A percentile compares a stretch with the other conserved stretches of the same genome.
These are phyloP conservation scores for Wallemia ichthyophaga DNA, from an alignment of 1,284 basidiomycete species.

Conservation along the genomic window DNA sequence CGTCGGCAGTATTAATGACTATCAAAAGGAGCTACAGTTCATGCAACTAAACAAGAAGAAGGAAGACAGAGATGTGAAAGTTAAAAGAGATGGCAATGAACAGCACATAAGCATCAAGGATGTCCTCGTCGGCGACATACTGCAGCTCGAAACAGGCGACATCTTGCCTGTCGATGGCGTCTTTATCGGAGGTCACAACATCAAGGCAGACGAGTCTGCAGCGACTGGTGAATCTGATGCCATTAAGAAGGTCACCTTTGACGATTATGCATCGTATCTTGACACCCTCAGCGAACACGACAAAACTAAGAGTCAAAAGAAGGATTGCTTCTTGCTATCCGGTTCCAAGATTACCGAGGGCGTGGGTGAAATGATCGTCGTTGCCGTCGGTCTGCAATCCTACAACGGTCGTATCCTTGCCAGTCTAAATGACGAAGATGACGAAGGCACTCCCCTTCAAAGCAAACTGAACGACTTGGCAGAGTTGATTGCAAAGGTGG, in stretches of 20 bases:
- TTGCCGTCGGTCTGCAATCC: constrained; percentile 64
- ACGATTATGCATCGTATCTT: constrained; percentile 31
- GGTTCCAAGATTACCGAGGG: constrained; percentile 91
- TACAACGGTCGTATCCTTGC: constrained; percentile 94
- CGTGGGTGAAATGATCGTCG: constrained; percentile 69
- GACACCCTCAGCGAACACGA: constrained; percentile 10
- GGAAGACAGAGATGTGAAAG: constrained; percentile 76
- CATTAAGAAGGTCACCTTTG: constrained; percentile 59
- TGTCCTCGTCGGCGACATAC: constrained; percentile 76
- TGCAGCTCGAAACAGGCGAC: constrained; percentile 76
- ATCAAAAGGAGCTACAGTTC: constrained; percentile 94
- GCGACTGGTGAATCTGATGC: constrained; percentile 90
- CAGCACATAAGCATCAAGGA: constrained; percentile 57
- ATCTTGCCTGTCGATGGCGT: constrained; percentile 84
- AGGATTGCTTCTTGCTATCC: constrained; percentile 73
- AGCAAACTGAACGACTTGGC: constrained; percentile 73
- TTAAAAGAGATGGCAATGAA: constrained; percentile 55
- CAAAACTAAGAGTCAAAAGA: constrained; percentile 23
- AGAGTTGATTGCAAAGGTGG: constrained; percentile 74
- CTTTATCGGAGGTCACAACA: constrained; percentile 69
- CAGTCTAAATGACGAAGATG: constrained; percentile 42
- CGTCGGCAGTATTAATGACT: constrained; percentile 28
- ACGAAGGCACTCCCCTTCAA: constrained; percentile 73
- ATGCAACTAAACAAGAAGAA: constrained; percentile 74
- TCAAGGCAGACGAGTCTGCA: constrained; percentile 84